phyloP scores from a whole-genome alignment of 805 yeast species.

The Candida tallmaniae region DNA sequence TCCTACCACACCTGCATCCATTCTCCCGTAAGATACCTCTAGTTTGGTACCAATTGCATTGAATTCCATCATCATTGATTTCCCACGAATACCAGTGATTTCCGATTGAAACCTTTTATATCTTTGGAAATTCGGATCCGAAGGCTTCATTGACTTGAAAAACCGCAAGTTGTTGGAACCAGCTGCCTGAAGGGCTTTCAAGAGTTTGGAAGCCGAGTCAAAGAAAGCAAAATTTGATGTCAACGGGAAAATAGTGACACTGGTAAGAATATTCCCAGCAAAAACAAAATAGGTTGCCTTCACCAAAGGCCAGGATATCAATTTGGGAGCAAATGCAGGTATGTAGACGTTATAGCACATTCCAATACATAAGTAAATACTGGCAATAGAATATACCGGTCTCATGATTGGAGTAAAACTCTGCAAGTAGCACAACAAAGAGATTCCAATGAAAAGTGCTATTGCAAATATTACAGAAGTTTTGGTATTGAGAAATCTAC shows the following conservation, averaged over 20 bases:
- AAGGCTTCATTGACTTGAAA: constrained; percentile 23
- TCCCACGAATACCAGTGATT: constrained; percentile 16
- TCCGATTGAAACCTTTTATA: constrained; percentile 16
- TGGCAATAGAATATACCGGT: constrained; percentile 18
- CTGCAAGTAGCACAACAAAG: constrained; percentile 19
- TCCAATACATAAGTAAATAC: constrained; percentile 18
- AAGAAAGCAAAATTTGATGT: constrained; percentile 21
- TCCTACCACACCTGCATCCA: constrained; percentile 23
- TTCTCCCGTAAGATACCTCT: constrained; percentile 25
- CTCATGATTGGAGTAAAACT: constrained; percentile 15
- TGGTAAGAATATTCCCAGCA: constrained; percentile 16
- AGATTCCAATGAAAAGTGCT: constrained; percentile 19
- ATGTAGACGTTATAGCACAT: constrained; percentile 21
- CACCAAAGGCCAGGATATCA: constrained; percentile 15
- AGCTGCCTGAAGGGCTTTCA: constrained; percentile 13
- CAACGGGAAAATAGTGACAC: constrained; percentile 24
- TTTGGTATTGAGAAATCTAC: constrained; percentile 21
- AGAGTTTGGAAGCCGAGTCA: constrained; percentile 12
- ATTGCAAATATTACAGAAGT: constrained; percentile 20
- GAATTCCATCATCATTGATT: constrained; percentile 16
- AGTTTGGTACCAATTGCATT: constrained; percentile 14
- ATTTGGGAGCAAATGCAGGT: constrained; percentile 24
- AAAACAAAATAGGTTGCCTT: constrained; percentile 23
- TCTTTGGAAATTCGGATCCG: constrained; percentile 18
- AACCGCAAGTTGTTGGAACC: constrained; percentile 19